A percentile compares a stretch with the other conserved stretches of the same genome.
Conservation (phyloP, 495 filamentous ascomycete genomes). For the Aspergillus sclerotiicarbonarius region DNA sequence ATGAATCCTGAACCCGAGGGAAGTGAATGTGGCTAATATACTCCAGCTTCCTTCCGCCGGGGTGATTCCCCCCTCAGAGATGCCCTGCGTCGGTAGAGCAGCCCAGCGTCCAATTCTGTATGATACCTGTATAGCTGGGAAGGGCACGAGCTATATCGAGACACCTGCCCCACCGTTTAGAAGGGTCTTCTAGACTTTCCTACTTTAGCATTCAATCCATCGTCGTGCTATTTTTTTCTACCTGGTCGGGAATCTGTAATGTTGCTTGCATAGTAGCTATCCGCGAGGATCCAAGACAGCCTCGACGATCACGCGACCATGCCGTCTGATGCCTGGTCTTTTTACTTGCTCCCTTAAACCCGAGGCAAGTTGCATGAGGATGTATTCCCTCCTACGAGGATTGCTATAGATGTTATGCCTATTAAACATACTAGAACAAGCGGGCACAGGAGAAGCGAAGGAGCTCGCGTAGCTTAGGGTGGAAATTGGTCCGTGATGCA, state of each 20-base stretch:
- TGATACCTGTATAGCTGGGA: conserved; percentile 46
- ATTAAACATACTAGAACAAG: no score
- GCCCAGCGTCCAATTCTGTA: conserved; percentile 33
- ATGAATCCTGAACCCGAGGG: not conserved
- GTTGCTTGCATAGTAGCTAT: not conserved
- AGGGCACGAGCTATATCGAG: conserved; percentile 14
- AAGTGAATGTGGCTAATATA: conserved; percentile 9
- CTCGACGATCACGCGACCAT: not conserved
- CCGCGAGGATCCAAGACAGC: not conserved
- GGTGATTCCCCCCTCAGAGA: conserved; percentile 46
- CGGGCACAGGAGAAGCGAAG: no score
- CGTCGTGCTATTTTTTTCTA: conserved; percentile 6
- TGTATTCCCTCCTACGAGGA: not conserved
- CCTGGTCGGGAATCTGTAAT: not conserved
- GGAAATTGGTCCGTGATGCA: no score
- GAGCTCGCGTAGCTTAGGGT: no score
- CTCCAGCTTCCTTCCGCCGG: conserved; percentile 47
- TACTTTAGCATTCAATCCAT: conserved; percentile 22
- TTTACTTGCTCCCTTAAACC: not conserved
- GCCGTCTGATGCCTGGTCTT: not conserved
- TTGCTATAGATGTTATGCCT: not conserved
- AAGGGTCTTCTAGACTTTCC: conserved; percentile 21
- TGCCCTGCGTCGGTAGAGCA: conserved; percentile 41
- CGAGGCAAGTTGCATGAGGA: not conserved
- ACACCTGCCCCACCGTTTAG: conserved; percentile 17